Evolutionary conservation across 1,284 basidiomycete species (phyloP), one percentile per base, ranked within the genome.

Genomic region (Coniferiporia weirii): DNA sequence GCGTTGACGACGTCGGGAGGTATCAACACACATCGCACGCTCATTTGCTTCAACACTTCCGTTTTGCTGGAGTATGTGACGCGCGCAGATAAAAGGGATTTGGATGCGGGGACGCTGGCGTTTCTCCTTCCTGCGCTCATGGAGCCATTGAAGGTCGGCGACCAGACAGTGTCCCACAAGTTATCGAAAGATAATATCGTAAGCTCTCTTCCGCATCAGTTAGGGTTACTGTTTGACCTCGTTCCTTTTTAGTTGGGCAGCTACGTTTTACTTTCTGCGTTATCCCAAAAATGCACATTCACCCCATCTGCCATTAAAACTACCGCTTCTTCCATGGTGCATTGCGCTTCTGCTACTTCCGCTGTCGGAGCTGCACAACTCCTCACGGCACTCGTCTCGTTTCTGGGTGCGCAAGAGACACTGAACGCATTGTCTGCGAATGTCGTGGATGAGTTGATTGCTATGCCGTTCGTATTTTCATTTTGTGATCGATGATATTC

Each of bases 1-100:
- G 81, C 84, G 0, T 66, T 89, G 58, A 80, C 20, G 12, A 9
- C 20, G 3, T 32, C 20, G 12, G 52, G 51, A 5, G 56, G 60
- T 8, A 50, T 47, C 34, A 50, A 58, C 80, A 72, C 78, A 0
- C 88, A 97, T 70, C 87, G 87, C 44, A 82, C 89, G 0, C 75
- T 98, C 12, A 74, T 95, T 48, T 85, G 86, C 0, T 98, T 98
- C 73, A 94, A 94, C 74, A 82, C 87, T 3, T 86, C 91, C 2
- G 83, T 83, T 0, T 74, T 95, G 49, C 82, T 96, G 27, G 93
- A 93, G 54, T 92, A 91, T 65, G 76, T 97, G 49, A 81, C 83
- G 36, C 75, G 79, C 32, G 53, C 52, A 10, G 54, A 59, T n/a
- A 73, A 67, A 56, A 77, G 82, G 60, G 64, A 66, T 4, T 64